These are phyloP conservation scores for Paracoccidioides lutzii DNA, from an alignment of 2,329 filamentous ascomycete species.

Conservation along the genomic window DNA sequence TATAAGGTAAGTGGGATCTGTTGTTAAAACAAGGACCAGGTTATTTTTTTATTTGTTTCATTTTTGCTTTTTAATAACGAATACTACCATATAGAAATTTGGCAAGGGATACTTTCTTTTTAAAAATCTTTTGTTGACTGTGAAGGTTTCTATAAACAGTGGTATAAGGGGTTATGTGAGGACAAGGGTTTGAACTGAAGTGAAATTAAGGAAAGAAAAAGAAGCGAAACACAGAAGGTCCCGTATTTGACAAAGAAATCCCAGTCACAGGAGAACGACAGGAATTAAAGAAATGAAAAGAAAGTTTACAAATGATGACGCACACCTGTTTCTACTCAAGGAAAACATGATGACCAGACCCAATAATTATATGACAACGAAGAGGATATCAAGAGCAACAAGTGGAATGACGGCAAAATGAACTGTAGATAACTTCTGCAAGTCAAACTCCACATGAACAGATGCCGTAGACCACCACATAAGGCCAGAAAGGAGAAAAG, in stretches of 20 bases:
- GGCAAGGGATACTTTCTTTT: too few species aligned
- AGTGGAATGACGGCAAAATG: not conserved
- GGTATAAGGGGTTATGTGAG: not conserved
- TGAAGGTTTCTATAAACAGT: too few species aligned
- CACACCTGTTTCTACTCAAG: not conserved
- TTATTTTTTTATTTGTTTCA: too few species aligned
- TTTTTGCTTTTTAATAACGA: too few species aligned
- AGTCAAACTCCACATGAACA: not conserved
- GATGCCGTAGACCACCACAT: not conserved
- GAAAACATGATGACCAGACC: not conserved
- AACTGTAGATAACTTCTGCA: not conserved
- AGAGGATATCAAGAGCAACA: not conserved
- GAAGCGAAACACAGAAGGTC: not conserved
- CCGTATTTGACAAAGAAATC: constrained; percentile 1
- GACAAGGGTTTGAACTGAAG: not conserved
- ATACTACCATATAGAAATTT: too few species aligned
- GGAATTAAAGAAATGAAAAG: not conserved
- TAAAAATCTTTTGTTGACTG: too few species aligned
- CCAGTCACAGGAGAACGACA: not conserved
- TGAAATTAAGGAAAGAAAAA: not conserved
- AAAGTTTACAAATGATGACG: not conserved
- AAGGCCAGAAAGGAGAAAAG: too few species aligned
- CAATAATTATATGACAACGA: not conserved
- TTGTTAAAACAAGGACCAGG: too few species aligned
- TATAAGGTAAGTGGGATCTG: too few species aligned